phyloP scores from a whole-genome alignment of 352 stramenopile genomes.

The Globisporangium apiculatum region DNA sequence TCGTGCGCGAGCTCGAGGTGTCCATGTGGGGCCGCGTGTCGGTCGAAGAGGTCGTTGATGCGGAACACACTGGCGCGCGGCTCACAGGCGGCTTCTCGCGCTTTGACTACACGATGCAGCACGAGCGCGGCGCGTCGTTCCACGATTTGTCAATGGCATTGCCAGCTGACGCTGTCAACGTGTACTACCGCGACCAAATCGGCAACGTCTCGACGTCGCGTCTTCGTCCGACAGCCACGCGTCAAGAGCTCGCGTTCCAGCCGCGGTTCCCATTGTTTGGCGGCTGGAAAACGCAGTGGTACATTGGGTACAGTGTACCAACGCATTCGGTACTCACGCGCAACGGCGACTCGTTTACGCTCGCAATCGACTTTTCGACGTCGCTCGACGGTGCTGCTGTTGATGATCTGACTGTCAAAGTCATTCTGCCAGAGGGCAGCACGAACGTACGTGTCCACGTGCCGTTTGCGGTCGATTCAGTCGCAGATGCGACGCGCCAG shows the following conservation, averaged over 20 bases:
- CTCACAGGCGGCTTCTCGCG: slow-evolving; percentile 85
- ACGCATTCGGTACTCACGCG: slow-evolving; percentile 73
- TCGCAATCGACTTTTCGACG: slow-evolving; percentile 84
- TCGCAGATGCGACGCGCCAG: slow-evolving; percentile 55
- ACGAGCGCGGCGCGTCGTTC: slow-evolving; percentile 69
- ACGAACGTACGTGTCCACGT: slow-evolving; percentile 75
- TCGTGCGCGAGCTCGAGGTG: slow-evolving; percentile 85
- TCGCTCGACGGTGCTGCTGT: slow-evolving; percentile 69
- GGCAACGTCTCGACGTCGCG: slow-evolving; percentile 86
- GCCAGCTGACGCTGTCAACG: slow-evolving; percentile 72
- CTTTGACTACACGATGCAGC: slow-evolving; percentile 72
- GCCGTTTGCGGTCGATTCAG: slow-evolving; percentile 60
- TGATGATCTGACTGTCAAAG: slow-evolving; percentile 82
- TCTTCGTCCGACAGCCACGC: slow-evolving; percentile 36
- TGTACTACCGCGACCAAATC: slow-evolving; percentile 91
- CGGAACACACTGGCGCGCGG: slow-evolving; percentile 79
- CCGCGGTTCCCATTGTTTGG: slow-evolving; percentile 85
- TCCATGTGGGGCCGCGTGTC: slow-evolving; percentile 88
- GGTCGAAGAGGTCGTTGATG: slow-evolving; percentile 84
- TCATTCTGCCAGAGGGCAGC: slow-evolving; percentile 79
- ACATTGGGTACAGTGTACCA: slow-evolving; percentile 83
- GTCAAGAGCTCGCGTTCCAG: slow-evolving; percentile 75
- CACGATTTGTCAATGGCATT: slow-evolving; percentile 60
- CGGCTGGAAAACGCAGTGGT: slow-evolving; percentile 87
- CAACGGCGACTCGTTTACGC: slow-evolving; percentile 63